These are phyloP conservation scores for Apiotrichum gracile DNA, from an alignment of 1,284 basidiomycete species.

Conservation along the genomic window DNA sequence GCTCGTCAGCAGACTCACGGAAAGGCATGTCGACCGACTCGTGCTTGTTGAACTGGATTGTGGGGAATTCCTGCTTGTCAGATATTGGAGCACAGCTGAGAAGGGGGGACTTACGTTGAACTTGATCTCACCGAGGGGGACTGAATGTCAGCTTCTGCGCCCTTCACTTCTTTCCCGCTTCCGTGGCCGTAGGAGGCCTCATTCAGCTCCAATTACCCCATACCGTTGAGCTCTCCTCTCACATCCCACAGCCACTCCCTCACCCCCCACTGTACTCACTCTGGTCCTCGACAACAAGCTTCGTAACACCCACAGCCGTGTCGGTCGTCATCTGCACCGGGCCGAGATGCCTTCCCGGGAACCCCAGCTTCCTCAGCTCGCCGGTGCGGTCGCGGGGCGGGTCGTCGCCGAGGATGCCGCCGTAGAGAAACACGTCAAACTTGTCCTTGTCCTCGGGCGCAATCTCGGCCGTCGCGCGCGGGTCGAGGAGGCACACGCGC, in stretches of 20 bases:
- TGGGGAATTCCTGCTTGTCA: conserved; percentile 65
- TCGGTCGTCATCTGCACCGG: conserved; percentile 96
- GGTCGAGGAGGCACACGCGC: conserved; percentile 80
- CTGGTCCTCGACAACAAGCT: conserved; percentile 74
- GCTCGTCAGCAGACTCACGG: too few relatives aligned
- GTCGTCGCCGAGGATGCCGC: conserved; percentile 51
- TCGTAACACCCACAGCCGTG: conserved; percentile 90
- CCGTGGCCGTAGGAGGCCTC: background rate
- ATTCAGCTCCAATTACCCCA: background rate
- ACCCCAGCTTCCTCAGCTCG: conserved; percentile 78
- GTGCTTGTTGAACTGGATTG: conserved; percentile 70
- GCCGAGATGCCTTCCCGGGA: conserved; percentile 75
- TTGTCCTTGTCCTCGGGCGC: conserved; percentile 65
- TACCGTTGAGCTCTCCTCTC: too few relatives aligned
- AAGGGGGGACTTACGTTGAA: conserved; percentile 54
- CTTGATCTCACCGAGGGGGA: conserved; percentile 62
- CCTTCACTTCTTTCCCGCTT: background rate
- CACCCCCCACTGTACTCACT: conserved; percentile 47
- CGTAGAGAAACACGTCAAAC: conserved; percentile 83
- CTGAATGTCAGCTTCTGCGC: conserved; percentile 38
- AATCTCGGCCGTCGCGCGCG: conserved; percentile 65
- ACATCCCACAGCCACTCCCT: background rate
- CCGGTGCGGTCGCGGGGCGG: conserved; percentile 56
- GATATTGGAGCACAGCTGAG: background rate
- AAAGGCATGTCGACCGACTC: conserved; percentile 96